Base-by-base conservation (phyloP, 441 rosid species). In the Pelargonium hybrid region DNA sequence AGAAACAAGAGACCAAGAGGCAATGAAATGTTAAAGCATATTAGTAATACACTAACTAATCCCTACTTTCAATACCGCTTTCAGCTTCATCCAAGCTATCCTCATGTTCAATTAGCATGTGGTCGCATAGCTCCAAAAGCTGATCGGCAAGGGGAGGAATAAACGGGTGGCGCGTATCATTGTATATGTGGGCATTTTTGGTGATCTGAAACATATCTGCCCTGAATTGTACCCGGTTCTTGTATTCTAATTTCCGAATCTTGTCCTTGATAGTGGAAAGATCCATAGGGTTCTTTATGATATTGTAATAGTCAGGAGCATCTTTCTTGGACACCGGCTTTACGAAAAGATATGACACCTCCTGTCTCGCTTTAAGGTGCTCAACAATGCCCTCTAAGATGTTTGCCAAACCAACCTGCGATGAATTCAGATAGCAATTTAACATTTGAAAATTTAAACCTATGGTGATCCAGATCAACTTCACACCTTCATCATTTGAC, bases 141-240 rank as follows among this genome's bases (percentile, higher is more conserved):
- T 92, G 98, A 88, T 95, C 99, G 2, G 97, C 99, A 5, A 92
- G 86, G 2, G 96, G 99, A 34, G 99, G 97, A 75, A 95, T 95
- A 62, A 84, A 93, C 14, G 93, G 99, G 84, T 95, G 84, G 70
- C 97, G 89, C 59, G 86, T 71, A 18, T 87, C 92, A 62, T 95
- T 95, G 78, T 95, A 95, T 48, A 57, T 6, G 77, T 95, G 99
- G 56, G 99, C 98, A 69, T 95, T 95, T 69, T 5, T 79, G 6
- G 87, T 65, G 45, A 95, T 95, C 86, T 88, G 97, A 87, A 88
- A 89, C 7, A 95, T 89, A 37, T 95, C 98, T 13, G 87, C 96
- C 79, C 98, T 84, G 76, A 95, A 95, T 56, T 89, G 87, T 43
- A 82, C 83, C 1, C 87, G 72, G 78, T 80, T 72, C 82, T 81